Evolutionary conservation across 352 stramenopile genomes (phyloP).

Genomic region (Phytophthora sp.): DNA sequence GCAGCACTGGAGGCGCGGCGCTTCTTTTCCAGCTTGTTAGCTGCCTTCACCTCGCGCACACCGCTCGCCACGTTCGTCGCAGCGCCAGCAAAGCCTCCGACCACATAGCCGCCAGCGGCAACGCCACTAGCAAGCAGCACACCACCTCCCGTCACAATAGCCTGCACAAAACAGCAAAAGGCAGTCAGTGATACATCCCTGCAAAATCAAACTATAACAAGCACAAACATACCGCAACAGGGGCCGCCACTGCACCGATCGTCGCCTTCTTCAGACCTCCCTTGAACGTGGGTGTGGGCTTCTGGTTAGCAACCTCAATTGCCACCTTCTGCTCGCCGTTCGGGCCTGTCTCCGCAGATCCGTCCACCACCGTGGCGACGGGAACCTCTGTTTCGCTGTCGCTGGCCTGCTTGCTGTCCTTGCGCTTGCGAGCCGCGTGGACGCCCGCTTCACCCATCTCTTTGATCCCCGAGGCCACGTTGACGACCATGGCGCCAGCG

Average conservation of each 20-base stretch:
- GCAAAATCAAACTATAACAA: not conserved
- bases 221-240: conserved; percentile 65
- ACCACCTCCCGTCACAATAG: conserved; percentile 75
- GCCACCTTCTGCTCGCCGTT: conserved; percentile 27
- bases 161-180: conserved; percentile 35
- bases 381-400: conserved; percentile 47
- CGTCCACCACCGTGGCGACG: conserved; percentile 19
- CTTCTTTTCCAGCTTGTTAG: conserved; percentile 76
- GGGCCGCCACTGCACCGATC: conserved; percentile 77
- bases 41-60: conserved; percentile 81
- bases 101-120: conserved; percentile 75
- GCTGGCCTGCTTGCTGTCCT: conserved; percentile 48
- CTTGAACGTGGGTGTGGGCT: conserved; percentile 82
- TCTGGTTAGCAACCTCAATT: conserved; percentile 58
- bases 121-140: conserved; percentile 82
- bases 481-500: conserved; percentile 82
- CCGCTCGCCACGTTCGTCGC: conserved; percentile 84
- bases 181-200: not conserved
- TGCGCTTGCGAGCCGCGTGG: conserved; percentile 72
- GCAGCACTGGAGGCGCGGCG: conserved; percentile 45
- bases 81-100: conserved; percentile 83
- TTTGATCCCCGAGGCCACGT: conserved; percentile 82
- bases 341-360: conserved; percentile 10
- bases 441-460: conserved; percentile 89
- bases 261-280: conserved; percentile 87